A percentile compares a stretch with the other conserved stretches of the same genome.
Conservation (phyloP, 1,284 basidiomycete genomes). For the Trichosporon faecale region DNA sequence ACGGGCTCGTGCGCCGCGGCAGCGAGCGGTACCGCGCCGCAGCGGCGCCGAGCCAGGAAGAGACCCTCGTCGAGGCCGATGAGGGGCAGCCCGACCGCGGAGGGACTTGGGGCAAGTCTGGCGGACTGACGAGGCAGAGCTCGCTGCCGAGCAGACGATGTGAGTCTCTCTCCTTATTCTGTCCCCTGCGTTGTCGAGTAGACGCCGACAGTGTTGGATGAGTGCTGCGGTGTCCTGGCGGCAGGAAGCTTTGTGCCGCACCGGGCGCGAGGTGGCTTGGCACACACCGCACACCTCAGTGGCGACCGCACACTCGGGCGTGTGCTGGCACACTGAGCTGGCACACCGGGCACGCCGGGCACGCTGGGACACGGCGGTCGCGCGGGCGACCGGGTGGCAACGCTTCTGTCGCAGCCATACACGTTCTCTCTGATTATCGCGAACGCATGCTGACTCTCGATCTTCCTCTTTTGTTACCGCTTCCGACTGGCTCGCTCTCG, state of each 20-base stretch:
- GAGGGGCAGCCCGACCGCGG: slow-evolving; percentile 28
- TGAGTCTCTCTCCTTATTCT: slow-evolving; percentile 24
- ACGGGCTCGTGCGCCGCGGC: slow-evolving; percentile 25
- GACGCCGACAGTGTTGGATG: background rate
- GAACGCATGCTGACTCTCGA: background rate
- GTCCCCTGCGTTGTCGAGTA: too few species aligned
- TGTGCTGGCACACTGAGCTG: background rate
- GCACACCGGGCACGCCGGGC: background rate
- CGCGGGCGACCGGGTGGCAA: background rate
- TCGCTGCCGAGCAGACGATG: slow-evolving; percentile 43
- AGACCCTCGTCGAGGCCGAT: slow-evolving; percentile 33
- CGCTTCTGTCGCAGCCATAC: background rate
- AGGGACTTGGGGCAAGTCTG: slow-evolving; percentile 34
- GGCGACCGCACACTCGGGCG: background rate
- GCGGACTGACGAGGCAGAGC: slow-evolving; percentile 42
- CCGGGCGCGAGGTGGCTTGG: background rate
- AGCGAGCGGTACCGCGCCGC: slow-evolving; percentile 29
- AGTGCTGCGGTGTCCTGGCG: background rate
- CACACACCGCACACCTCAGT: background rate
- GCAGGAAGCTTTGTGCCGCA: background rate
- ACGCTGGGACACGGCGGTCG: background rate
- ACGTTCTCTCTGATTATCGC: background rate
- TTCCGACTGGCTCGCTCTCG: background rate
- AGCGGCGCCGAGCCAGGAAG: slow-evolving; percentile 33
- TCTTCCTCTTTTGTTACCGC: too few species aligned